Evolutionary conservation across 169 alveolate species (phyloP), one percentile per base, ranked within the genome.

Genomic region (Amoebophrya sp.): DNA sequence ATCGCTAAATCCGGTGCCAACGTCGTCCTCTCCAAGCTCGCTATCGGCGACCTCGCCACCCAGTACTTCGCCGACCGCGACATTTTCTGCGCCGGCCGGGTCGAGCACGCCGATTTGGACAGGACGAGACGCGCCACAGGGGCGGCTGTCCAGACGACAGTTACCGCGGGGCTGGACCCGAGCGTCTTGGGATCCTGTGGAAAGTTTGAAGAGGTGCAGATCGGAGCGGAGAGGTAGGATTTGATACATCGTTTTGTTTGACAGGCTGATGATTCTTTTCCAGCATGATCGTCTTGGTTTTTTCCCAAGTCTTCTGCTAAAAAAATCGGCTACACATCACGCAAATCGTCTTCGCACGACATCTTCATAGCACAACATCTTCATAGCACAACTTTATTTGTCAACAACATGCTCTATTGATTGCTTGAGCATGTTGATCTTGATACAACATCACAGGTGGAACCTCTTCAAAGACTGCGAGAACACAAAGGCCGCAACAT

Each of bases 41-140:
- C 99, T 14, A 98, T 98, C 55, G 99, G 99, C 25, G 99, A 98
- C 94, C 95, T 98, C 7, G 99, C 99, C 35, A 98, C 99, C n/a
- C 99, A 98, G 95, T 98, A 96, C 94, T 98, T 98, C 94, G 99
- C 99, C 18, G 93, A 92, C 53, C 93, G 93, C 77, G 88, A 54
- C 89, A 91, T 91, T 54, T 91, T 92, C 89, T 91, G 94, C 55
- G 99, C 99, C 53, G 99, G 99, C 18, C 96, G 99, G 92, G 99
- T 98, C 35, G 98, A 98, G 53, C 95, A 96, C 90, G 99, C 97
- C 54, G 99, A 98, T 92, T 92, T 98, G 93, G 93, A 91, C 54
- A 90, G 93, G 1, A 91, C 93, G 39, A 32, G 93, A 55, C 77
- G 91, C 7, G 93, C 93, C 40, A 91, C 93, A 12, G 93, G 99